Evolutionary conservation across 164 flowering plant genomes (phyloP).

Genomic region (Aristolochia fimbriata): DNA sequence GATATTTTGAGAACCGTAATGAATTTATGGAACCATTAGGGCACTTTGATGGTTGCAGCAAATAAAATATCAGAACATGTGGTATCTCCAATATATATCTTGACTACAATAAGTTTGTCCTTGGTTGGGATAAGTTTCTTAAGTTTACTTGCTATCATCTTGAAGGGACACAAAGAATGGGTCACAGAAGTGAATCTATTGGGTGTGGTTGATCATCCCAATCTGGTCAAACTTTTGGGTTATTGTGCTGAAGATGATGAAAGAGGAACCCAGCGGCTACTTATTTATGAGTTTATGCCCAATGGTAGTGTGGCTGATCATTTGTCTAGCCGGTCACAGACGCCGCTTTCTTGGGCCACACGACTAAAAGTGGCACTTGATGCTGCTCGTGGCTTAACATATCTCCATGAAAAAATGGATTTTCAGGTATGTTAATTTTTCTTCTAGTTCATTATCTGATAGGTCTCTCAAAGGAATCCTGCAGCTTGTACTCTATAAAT

Average conservation of each 20-base stretch:
- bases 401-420: constrained; percentile 89
- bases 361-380: constrained; percentile 79
- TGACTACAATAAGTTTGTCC: background rate
- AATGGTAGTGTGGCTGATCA: constrained; percentile 80
- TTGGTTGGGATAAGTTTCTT: background rate
- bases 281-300: constrained; percentile 81
- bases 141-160: constrained; percentile 2
- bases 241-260: constrained; percentile 95
- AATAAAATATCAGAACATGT: too few relatives aligned
- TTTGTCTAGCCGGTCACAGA: constrained; percentile 38
- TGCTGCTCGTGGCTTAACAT: constrained; percentile 82
- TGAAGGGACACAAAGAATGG: constrained; percentile 99
- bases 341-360: constrained; percentile 64
- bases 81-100: too few relatives aligned
- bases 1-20: too few relatives aligned
- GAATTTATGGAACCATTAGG: background rate
- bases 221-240: constrained; percentile 85
- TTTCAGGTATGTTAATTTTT: constrained; percentile 51
- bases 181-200: constrained; percentile 93
- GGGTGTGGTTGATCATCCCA: constrained; percentile 87
- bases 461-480: too few relatives aligned
- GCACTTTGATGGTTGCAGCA: background rate
- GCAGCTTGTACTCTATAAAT: too few relatives aligned
- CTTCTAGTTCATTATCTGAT: too few relatives aligned
- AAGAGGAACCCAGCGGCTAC: constrained; percentile 85